Evolutionary conservation across 2,329 filamentous ascomycete genomes (phyloP), one percentile per base, ranked within the genome.

Genomic region (Colletotrichum zoysiae): DNA sequence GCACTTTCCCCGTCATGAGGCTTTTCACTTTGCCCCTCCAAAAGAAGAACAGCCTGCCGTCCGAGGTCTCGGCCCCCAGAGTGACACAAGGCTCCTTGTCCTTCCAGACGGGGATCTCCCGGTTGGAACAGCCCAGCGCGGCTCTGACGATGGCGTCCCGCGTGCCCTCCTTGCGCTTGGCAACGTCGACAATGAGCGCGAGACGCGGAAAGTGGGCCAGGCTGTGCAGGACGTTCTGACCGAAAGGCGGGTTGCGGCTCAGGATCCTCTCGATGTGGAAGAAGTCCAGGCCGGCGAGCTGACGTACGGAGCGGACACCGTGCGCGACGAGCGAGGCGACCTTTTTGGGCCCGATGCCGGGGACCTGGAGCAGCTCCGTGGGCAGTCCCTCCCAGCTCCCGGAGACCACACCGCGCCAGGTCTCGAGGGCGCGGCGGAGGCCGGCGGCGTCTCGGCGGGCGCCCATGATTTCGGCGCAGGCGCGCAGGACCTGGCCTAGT

Each of bases 171-270:
- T 58, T 74, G 71, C 23, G 83, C 76, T 79, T 84, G 42, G 67
- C 60, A 20, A 83, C 74, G 9, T 84, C 80, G 44, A 82, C 78
- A 16, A 79, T 76, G 46, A 90, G 73, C 1, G 76, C 82, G 23
- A 91, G 77, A 4, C 80, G 79, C 16, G 96, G 96, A 76, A 98
- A 98, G 0, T 86, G 85, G 1, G 87, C 87, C 12, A 96, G 81
- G 26, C 85, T 84, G 16, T 90, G 88, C 18, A 93, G 82, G 53
- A 97, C 78, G 53, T 91, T 91, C 56, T 88, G 86, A 0, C 95
- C 96, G 78, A 93, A 97, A 0, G 95, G 94, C 0, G 95, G 93
- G 75, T 97, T 94, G 65, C 92, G 91, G 74, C 90, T 92, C 58
- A 97, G 80, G 33, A 94, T 82, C 59, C 90, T 87, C 76, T 98